A percentile compares a stretch with the other conserved stretches of the same genome.
phyloP scores from a whole-genome alignment of 306 rosid species.

The Cyamopsis tetragonoloba region DNA sequence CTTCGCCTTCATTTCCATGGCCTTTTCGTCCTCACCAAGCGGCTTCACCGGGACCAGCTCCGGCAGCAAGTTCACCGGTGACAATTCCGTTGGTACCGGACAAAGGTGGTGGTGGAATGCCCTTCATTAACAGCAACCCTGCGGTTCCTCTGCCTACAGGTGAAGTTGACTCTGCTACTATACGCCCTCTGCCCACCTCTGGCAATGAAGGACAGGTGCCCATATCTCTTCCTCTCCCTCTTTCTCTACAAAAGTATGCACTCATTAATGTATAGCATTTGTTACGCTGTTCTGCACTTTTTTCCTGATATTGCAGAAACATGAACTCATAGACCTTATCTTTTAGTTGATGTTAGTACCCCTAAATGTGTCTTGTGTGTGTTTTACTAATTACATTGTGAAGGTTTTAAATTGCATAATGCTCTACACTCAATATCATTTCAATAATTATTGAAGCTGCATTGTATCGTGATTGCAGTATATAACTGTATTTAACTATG shows the following conservation, averaged over 20 bases:
- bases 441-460: too few species aligned
- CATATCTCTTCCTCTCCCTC: neutral
- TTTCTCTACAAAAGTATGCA: neutral
- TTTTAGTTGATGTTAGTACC: neutral
- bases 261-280: neutral
- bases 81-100: slow-evolving; percentile 56
- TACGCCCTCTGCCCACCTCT: slow-evolving; percentile 71
- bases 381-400: too few species aligned
- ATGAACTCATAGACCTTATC: neutral
- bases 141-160: slow-evolving; percentile 97
- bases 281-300: slow-evolving; percentile 1
- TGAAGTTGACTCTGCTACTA: slow-evolving; percentile 94
- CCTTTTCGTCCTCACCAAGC: slow-evolving; percentile 73
- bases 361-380: neutral
- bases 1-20: slow-evolving; percentile 72
- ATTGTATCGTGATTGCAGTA: too few species aligned
- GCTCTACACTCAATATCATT: too few species aligned
- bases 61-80: slow-evolving; percentile 40
- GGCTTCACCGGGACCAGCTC: slow-evolving; percentile 48
- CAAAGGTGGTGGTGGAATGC: slow-evolving; percentile 56
- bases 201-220: slow-evolving; percentile 52
- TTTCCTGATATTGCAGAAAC: neutral
- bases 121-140: slow-evolving; percentile 93
- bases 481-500: too few species aligned
- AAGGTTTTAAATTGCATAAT: too few species aligned